phyloP scores from a whole-genome alignment of 2,329 filamentous ascomycete species.

The Chaetomium sp. region DNA sequence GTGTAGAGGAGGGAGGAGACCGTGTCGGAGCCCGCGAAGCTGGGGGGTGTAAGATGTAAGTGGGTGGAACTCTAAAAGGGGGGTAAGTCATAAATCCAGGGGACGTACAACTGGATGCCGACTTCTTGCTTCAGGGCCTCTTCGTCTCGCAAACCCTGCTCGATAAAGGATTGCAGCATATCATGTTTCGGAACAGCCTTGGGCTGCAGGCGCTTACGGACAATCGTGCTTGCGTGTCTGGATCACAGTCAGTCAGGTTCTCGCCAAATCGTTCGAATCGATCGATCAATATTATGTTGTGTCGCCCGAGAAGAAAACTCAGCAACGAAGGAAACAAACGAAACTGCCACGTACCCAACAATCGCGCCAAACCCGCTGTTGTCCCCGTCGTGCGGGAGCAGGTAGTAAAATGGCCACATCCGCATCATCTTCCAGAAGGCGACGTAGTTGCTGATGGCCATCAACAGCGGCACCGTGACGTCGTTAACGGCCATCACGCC shows the following conservation, averaged over 20 bases:
- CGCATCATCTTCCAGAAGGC: slow-evolving; percentile 31
- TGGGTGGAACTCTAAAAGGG: neutral
- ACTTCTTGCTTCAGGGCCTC: slow-evolving; percentile 34
- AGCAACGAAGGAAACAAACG: neutral
- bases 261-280: too few relatives aligned
- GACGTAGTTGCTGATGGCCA: slow-evolving; percentile 32
- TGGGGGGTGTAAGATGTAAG: neutral
- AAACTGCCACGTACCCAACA: slow-evolving; percentile 29
- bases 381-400: slow-evolving; percentile 33
- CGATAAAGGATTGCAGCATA: slow-evolving; percentile 36
- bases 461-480: slow-evolving; percentile 21
- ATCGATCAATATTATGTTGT: neutral
- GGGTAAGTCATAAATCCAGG: neutral
- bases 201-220: slow-evolving; percentile 25
- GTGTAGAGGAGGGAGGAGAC: slow-evolving; percentile 35
- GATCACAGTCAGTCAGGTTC: too few relatives aligned
- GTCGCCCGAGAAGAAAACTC: neutral
- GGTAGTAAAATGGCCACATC: slow-evolving; percentile 31
- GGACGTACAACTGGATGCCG: slow-evolving; percentile 33
- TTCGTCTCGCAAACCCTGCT: slow-evolving; percentile 30
- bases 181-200: slow-evolving; percentile 27
- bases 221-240: slow-evolving; percentile 3
- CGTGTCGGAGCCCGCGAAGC: slow-evolving; percentile 35
- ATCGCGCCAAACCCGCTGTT: slow-evolving; percentile 34
- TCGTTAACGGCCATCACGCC: slow-evolving; percentile 33